phyloP scores from a whole-genome alignment of 177 flowering plant genomes.

The Vitis hybrid region DNA sequence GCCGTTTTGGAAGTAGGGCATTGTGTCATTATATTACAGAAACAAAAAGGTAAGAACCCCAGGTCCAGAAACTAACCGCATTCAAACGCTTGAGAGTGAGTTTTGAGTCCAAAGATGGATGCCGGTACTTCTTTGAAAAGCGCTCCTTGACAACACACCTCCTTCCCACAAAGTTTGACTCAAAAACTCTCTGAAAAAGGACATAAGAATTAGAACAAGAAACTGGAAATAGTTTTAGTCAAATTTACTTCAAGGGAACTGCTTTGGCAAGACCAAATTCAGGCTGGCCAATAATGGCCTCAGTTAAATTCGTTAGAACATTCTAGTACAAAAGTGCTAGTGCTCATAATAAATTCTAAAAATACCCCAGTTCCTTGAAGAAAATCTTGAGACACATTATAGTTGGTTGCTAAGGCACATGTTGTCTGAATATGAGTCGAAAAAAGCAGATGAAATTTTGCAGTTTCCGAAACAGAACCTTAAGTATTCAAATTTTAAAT shows the following conservation, averaged over 20 bases:
- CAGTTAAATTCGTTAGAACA: too few relatives aligned
- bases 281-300: too few relatives aligned
- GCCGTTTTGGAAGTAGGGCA: background rate
- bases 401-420: background rate
- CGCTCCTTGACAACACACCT: constrained; percentile 83
- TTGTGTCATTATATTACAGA: background rate
- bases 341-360: too few relatives aligned
- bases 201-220: background rate
- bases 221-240: background rate
- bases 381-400: background rate
- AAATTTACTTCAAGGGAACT: background rate
- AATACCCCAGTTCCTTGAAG: background rate
- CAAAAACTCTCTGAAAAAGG: constrained; percentile 71
- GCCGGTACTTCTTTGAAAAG: constrained; percentile 95
- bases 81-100: constrained; percentile 82
- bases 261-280: too few relatives aligned
- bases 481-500: background rate
- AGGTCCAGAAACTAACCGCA: constrained; percentile 58
- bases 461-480: background rate
- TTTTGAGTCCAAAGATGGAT: constrained; percentile 80
- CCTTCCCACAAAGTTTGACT: constrained; percentile 79
- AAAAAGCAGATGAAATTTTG: background rate
- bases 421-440: background rate
- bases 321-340: too few relatives aligned
- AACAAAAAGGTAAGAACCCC: background rate